Evolutionary conservation across 148 eudicot species (phyloP).

Genomic region (Camellia lanceoleosa): DNA sequence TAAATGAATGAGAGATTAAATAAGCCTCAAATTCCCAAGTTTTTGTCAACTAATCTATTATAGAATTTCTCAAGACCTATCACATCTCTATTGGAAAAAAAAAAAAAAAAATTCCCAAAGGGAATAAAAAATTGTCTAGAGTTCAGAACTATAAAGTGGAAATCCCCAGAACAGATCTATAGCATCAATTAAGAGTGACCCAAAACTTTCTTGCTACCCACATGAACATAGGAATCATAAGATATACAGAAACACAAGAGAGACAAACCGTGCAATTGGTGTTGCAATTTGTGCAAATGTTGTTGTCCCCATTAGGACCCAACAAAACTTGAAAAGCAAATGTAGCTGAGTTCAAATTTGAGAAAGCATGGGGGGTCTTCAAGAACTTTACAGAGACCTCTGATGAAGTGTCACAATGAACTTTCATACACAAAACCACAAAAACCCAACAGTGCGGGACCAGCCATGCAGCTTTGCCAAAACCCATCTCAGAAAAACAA

Average conservation of each 20-base stretch:
- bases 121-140: too few species aligned
- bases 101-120: too few species aligned
- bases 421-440: slow-evolving; percentile 37
- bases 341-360: slow-evolving; percentile 51
- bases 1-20: background rate
- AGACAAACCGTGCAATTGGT: slow-evolving; percentile 72
- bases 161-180: background rate
- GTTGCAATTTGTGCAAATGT: slow-evolving; percentile 44
- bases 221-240: too few species aligned
- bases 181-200: background rate
- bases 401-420: slow-evolving; percentile 44
- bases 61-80: background rate
- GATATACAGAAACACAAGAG: background rate
- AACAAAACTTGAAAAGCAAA: slow-evolving; percentile 60
- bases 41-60: background rate
- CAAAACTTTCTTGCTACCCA: background rate
- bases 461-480: slow-evolving; percentile 32
- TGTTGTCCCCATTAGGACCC: slow-evolving; percentile 23
- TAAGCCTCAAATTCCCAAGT: background rate
- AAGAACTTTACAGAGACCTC: slow-evolving; percentile 57
- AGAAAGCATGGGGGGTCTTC: slow-evolving; percentile 50
- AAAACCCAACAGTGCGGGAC: slow-evolving; percentile 47
- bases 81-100: background rate
- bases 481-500: slow-evolving; percentile 41
- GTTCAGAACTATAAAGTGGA: background rate